Evolutionary conservation across 805 yeast genomes (phyloP), one percentile per base, ranked within the genome.

Genomic region (Saccharomycopsis synnaedendra): DNA sequence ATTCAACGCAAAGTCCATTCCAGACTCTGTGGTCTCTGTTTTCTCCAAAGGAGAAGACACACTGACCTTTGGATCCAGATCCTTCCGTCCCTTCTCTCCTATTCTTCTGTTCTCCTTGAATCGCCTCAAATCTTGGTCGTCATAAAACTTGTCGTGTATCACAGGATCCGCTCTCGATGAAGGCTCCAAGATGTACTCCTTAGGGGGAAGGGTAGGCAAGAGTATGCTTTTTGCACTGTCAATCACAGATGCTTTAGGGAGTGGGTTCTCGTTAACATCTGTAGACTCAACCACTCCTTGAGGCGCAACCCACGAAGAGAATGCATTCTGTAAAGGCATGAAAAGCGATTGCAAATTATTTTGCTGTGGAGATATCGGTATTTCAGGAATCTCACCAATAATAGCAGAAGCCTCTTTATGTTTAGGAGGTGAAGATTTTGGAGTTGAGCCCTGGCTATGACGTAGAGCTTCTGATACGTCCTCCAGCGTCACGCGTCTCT

Each of bases 161-260:
- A 85, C 80, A 1, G 77, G 76, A 34, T 70, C 58, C 28, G 71
- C 70, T 47, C 95, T 65, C 1, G 76, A 64, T 1, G 60, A 61
- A 0, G 94, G 94, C 56, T 84, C 82, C 39, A 72, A 72, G 8
- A 85, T 70, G 59, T 68, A 84, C 48, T 74, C 70, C 46, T 64
- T 54, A 0, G 84, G 71, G 1, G 94, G 93, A 5, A 78, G 60
- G 3, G 89, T 87, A 1, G 90, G 93, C 4, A 83, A 59, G 1
- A 85, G 60, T 6, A 83, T 70, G 2, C 80, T 72, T 2, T 81
- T 70, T 0, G 87, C 87, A 2, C 89, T 78, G 48, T 82, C 82
- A 19, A 85, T 64, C 48, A 85, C 73, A 0, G 88, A 80, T 0
- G 84, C 66, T 55, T 76, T 80, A 0, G 89, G 93, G 7, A 82